These are phyloP conservation scores for Parathielavia hyrcaniae DNA, from an alignment of 495 filamentous ascomycete genomes.

Conservation along the genomic window DNA sequence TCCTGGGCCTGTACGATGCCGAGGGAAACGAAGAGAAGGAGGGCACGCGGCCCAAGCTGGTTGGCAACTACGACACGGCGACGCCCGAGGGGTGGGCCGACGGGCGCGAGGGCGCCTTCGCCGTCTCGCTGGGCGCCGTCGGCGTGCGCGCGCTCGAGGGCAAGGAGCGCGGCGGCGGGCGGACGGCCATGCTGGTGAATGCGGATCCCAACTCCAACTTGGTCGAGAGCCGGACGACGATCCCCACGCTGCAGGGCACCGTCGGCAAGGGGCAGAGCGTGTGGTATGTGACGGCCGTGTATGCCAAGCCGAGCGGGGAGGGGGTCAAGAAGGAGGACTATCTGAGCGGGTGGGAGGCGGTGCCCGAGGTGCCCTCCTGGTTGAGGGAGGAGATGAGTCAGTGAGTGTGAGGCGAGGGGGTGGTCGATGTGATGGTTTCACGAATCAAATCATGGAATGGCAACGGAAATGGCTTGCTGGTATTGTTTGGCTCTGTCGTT, in stretches of 20 bases:
- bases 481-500: slow-evolving; percentile 8
- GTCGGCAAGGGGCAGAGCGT: slow-evolving; percentile 41
- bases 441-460: neutral
- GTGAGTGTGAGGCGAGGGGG: neutral
- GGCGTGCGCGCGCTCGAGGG: slow-evolving; percentile 58
- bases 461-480: neutral
- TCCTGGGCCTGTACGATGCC: slow-evolving; percentile 48
- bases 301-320: slow-evolving; percentile 43
- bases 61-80: slow-evolving; percentile 51
- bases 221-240: slow-evolving; percentile 59
- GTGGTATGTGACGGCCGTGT: slow-evolving; percentile 48
- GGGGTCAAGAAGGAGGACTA: slow-evolving; percentile 36
- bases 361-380: slow-evolving; percentile 51
- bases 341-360: slow-evolving; percentile 50
- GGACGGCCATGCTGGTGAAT: slow-evolving; percentile 56
- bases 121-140: slow-evolving; percentile 61
- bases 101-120: slow-evolving; percentile 51
- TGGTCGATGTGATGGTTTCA: neutral
- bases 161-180: slow-evolving; percentile 14
- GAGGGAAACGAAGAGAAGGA: slow-evolving; percentile 33
- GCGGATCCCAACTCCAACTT: slow-evolving; percentile 75
- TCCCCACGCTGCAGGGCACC: slow-evolving; percentile 58
- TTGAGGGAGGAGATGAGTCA: slow-evolving; percentile 42
- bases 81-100: slow-evolving; percentile 52
- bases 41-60: slow-evolving; percentile 47